These are phyloP conservation scores for Penicillium dipodomyicola DNA, from an alignment of 495 filamentous ascomycete species.

Conservation along the genomic window DNA sequence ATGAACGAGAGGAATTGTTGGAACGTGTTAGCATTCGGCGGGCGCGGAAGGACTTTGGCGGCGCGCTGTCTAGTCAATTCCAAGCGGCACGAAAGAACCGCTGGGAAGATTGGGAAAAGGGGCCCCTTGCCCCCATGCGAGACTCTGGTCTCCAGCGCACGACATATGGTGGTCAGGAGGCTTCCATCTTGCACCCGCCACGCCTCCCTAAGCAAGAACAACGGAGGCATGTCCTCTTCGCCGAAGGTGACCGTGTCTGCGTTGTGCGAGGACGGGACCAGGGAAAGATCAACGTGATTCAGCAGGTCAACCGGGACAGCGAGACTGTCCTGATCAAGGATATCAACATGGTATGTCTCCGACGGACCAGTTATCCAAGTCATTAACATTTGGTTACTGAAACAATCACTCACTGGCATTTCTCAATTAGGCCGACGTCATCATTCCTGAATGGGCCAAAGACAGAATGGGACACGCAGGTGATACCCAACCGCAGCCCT, in stretches of 20 bases:
- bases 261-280: slow-evolving; percentile 71
- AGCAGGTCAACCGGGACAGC: slow-evolving; percentile 51
- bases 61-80: slow-evolving; percentile 29
- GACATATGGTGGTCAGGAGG: slow-evolving; percentile 51
- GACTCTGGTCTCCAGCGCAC: slow-evolving; percentile 54
- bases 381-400: background rate
- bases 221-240: slow-evolving; percentile 61
- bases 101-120: slow-evolving; percentile 72
- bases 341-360: slow-evolving; percentile 61
- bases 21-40: slow-evolving; percentile 34
- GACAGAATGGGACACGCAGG: slow-evolving; percentile 36
- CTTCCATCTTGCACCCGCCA: slow-evolving; percentile 35
- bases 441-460: slow-evolving; percentile 54
- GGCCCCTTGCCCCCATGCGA: slow-evolving; percentile 69
- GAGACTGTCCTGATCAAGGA: slow-evolving; percentile 62
- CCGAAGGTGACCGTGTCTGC: slow-evolving; percentile 71
- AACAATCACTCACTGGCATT: slow-evolving; percentile 9
- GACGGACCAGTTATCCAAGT: background rate
- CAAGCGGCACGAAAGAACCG: slow-evolving; percentile 35
- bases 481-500: slow-evolving; percentile 43
- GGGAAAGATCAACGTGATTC: slow-evolving; percentile 74
- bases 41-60: slow-evolving; percentile 35
- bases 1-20: slow-evolving; percentile 37
- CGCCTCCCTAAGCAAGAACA: slow-evolving; percentile 46
- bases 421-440: slow-evolving; percentile 52